phyloP scores from a whole-genome alignment of 2,329 filamentous ascomycete species.

The Fusarium algeriense region DNA sequence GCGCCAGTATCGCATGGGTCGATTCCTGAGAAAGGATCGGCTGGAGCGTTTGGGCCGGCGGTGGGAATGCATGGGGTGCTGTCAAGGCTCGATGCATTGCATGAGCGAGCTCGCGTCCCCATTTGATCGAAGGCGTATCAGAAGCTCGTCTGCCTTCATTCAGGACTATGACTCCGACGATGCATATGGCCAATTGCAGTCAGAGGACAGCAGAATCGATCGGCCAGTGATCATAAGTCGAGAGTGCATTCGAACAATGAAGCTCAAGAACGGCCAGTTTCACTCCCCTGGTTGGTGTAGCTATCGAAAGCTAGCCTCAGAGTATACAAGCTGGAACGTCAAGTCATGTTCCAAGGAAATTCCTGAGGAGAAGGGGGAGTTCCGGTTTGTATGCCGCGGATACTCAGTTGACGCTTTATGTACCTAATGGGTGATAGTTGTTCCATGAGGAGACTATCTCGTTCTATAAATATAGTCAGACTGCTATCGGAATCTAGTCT shows the following conservation, averaged over 20 bases:
- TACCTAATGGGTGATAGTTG: background rate
- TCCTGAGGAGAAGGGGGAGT: background rate
- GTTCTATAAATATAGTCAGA: too few relatives aligned
- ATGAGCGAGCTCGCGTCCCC: background rate
- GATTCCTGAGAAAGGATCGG: background rate
- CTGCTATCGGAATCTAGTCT: background rate
- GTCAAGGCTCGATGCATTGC: background rate
- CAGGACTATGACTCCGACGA: background rate
- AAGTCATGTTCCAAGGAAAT: background rate
- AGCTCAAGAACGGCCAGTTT: background rate
- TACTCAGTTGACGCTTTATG: background rate
- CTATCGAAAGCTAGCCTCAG: background rate
- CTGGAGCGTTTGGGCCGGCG: background rate
- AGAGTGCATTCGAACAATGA: background rate
- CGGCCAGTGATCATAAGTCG: constrained; percentile 1
- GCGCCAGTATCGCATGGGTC: background rate
- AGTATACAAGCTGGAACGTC: background rate
- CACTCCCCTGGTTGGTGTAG: background rate
- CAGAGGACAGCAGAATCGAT: background rate
- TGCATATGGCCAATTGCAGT: background rate
- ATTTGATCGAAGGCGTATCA: background rate
- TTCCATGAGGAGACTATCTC: background rate
- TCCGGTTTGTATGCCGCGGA: background rate
- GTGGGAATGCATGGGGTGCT: constrained; percentile 22
- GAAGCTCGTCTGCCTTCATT: background rate